These are phyloP conservation scores for Ilex paraguariensis DNA, from an alignment of 305 asterid genomes.

Conservation along the genomic window DNA sequence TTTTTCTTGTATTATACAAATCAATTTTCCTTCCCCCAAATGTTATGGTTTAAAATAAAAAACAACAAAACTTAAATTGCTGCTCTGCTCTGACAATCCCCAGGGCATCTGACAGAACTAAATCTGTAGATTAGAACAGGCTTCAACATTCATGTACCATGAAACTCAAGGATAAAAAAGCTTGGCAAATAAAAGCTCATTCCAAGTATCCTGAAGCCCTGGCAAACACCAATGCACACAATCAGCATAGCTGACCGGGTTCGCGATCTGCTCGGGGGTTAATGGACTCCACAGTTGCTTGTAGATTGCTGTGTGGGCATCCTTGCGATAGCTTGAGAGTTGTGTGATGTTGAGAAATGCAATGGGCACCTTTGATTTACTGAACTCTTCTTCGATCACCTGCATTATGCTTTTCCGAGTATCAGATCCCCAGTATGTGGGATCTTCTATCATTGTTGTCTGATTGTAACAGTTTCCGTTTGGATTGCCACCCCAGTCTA, in stretches of 20 bases:
- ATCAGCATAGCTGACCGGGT: conserved; percentile 42
- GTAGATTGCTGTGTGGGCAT: conserved; percentile 44
- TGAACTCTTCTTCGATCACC: conserved; percentile 29
- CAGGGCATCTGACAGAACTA: too few relatives aligned
- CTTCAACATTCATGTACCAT: too few relatives aligned
- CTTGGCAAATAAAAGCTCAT: conserved; percentile 41
- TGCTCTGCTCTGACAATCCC: too few relatives aligned
- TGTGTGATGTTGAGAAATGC: conserved; percentile 37
- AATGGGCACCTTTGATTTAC: conserved; percentile 33
- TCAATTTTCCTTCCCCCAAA: too few relatives aligned
- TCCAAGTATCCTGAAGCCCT: conserved; percentile 53
- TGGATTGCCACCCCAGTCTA: conserved; percentile 42
- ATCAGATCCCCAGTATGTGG: conserved; percentile 36
- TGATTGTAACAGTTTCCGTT: conserved; percentile 31
- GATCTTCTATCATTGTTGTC: conserved; percentile 26
- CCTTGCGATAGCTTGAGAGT: conserved; percentile 35
- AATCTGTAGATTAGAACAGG: too few relatives aligned
- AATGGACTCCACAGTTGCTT: conserved; percentile 41
- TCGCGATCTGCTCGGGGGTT: conserved; percentile 33
- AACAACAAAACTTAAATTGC: too few relatives aligned
- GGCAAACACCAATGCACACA: conserved; percentile 51
- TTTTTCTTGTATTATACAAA: too few relatives aligned
- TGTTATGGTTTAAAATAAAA: too few relatives aligned
- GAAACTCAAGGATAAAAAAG: conserved; percentile 29
- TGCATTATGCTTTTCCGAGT: conserved; percentile 37